phyloP scores from a whole-genome alignment of 352 stramenopile species.

The Phytopythium boreale region DNA sequence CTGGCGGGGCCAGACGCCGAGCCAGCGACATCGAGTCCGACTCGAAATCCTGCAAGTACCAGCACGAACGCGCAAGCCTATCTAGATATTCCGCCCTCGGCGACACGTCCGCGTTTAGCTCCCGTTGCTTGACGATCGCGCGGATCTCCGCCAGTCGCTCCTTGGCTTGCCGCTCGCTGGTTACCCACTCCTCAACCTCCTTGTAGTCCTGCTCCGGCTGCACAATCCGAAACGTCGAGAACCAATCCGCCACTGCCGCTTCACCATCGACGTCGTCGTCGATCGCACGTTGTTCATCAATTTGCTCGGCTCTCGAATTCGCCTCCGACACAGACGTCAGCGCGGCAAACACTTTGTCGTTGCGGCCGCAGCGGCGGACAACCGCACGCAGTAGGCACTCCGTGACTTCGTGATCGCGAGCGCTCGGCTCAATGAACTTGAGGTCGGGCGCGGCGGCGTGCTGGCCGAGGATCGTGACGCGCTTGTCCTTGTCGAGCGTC shows the following conservation, averaged over 20 bases:
- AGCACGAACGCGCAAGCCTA: slow-evolving; percentile 18
- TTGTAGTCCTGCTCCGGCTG: slow-evolving; percentile 28
- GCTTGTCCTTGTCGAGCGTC: slow-evolving; percentile 55
- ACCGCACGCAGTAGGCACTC: slow-evolving; percentile 61
- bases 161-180: neutral
- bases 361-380: slow-evolving; percentile 38
- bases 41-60: slow-evolving; percentile 28
- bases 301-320: neutral
- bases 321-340: slow-evolving; percentile 10
- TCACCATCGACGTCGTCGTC: slow-evolving; percentile 24
- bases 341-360: slow-evolving; percentile 43
- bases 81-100: neutral
- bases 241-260: slow-evolving; percentile 5
- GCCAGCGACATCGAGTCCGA: slow-evolving; percentile 15
- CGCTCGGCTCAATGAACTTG: slow-evolving; percentile 28
- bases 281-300: neutral
- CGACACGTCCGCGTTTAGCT: neutral
- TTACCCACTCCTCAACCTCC: slow-evolving; percentile 8
- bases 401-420: slow-evolving; percentile 52
- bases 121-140: neutral
- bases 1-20: slow-evolving; percentile 34
- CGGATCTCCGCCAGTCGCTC: neutral
- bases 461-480: slow-evolving; percentile 36
- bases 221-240: slow-evolving; percentile 1
- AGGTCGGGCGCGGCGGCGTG: slow-evolving; percentile 20